Conservation (phyloP, 2,329 filamentous ascomycete genomes). For the Colletotrichum neosansevieriae region DNA sequence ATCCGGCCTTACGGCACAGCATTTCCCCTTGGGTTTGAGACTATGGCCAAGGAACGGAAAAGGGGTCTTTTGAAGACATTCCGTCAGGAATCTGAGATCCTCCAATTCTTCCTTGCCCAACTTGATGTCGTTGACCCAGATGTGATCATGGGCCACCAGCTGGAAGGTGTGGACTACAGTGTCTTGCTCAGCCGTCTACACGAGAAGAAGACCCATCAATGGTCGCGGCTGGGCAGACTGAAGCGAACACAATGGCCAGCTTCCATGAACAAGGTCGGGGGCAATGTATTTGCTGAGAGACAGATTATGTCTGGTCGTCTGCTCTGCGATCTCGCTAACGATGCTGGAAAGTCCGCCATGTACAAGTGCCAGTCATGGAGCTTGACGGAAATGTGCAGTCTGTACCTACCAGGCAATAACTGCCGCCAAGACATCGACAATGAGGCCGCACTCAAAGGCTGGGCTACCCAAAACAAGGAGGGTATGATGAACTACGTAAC, state of each 20-base stretch:
- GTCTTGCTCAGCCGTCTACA: slow-evolving; percentile 87
- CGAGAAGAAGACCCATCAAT: slow-evolving; percentile 91
- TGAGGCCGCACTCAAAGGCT: slow-evolving; percentile 86
- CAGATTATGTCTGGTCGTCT: slow-evolving; percentile 90
- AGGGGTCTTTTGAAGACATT: slow-evolving; percentile 83
- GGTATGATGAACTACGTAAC: slow-evolving; percentile 94
- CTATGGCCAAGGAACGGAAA: slow-evolving; percentile 76
- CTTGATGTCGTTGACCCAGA: slow-evolving; percentile 91
- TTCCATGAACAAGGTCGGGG: slow-evolving; percentile 85
- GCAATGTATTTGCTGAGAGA: slow-evolving; percentile 92
- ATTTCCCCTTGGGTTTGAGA: slow-evolving; percentile 90
- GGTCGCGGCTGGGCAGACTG: slow-evolving; percentile 92
- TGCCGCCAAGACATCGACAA: slow-evolving; percentile 87
- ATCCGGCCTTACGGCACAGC: slow-evolving; percentile 79
- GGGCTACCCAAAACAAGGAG: slow-evolving; percentile 81
- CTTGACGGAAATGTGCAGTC: slow-evolving; percentile 94
- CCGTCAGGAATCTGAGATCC: slow-evolving; percentile 85
- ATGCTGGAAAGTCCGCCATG: slow-evolving; percentile 97
- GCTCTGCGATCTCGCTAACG: slow-evolving; percentile 94
- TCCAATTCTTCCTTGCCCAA: slow-evolving; percentile 90
- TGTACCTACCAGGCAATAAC: slow-evolving; percentile 82
- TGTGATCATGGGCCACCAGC: slow-evolving; percentile 90
- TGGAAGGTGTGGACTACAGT: slow-evolving; percentile 98
- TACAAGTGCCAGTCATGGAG: slow-evolving; percentile 98
- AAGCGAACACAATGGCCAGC: slow-evolving; percentile 88